Conservation (phyloP, 202 grass and related monocot genomes). For the Alloteropsis angusta region DNA sequence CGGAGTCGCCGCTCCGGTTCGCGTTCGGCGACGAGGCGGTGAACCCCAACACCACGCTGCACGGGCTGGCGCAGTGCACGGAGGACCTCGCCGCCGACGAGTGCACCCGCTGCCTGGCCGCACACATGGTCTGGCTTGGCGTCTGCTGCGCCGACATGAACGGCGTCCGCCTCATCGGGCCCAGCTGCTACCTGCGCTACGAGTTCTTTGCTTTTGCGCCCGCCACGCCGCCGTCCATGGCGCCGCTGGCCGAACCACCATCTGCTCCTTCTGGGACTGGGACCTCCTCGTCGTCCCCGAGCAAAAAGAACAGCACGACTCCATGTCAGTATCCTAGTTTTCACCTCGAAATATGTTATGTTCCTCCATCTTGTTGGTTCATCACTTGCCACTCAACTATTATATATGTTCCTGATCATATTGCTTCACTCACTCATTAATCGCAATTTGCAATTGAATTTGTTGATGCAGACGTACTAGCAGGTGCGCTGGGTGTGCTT, state of each 20-base stretch:
- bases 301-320: too few species aligned
- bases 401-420: too few species aligned
- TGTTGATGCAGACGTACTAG: neutral
- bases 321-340: too few species aligned
- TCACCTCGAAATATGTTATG: too few species aligned
- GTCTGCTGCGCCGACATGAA: slow-evolving; percentile 18
- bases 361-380: too few species aligned
- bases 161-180: slow-evolving; percentile 12
- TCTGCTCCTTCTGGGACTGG: neutral
- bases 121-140: neutral
- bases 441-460: neutral
- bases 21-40: neutral
- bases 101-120: slow-evolving; percentile 11
- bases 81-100: neutral
- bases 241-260: neutral
- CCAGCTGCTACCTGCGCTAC: slow-evolving; percentile 26
- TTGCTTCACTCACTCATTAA: neutral
- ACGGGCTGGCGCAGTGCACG: slow-evolving; percentile 23
- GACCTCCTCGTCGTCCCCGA: too few species aligned
- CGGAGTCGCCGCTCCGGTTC: neutral
- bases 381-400: too few species aligned
- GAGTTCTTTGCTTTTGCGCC: slow-evolving; percentile 5
- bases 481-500: neutral
- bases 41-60: slow-evolving; percentile 1
- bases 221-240: neutral